phyloP scores from a whole-genome alignment of 306 rosid genomes.

The Arachis stenosperma region DNA sequence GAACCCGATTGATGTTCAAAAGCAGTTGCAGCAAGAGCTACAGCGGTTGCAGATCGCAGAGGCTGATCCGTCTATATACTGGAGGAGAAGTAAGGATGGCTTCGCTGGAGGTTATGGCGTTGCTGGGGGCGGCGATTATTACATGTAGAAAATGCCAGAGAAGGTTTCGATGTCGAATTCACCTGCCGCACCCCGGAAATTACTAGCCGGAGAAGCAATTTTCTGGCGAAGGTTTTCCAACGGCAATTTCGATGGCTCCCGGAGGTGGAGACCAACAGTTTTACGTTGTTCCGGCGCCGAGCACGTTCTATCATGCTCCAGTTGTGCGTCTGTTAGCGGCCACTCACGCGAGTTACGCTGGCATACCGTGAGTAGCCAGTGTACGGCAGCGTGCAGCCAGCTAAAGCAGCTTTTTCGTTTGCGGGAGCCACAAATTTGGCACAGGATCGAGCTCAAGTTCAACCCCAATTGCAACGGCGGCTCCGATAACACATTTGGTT shows the following conservation, averaged over 20 bases:
- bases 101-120: constrained; percentile 47
- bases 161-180: constrained; percentile 41
- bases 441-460: constrained; percentile 29
- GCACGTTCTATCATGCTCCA: constrained; percentile 55
- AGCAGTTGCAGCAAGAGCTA: constrained; percentile 69
- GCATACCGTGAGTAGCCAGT: constrained; percentile 79
- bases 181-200: constrained; percentile 36
- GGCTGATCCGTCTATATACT: constrained; percentile 50
- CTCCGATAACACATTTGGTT: no score
- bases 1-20: constrained; percentile 59
- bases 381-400: constrained; percentile 47
- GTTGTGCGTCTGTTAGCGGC: constrained; percentile 47
- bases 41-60: constrained; percentile 68
- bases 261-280: constrained; percentile 57
- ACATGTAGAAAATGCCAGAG: constrained; percentile 56
- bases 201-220: constrained; percentile 73
- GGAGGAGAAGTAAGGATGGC: constrained; percentile 62
- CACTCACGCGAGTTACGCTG: no score
- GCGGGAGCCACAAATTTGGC: constrained; percentile 40
- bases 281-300: constrained; percentile 61
- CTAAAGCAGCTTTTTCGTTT: constrained; percentile 33
- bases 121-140: constrained; percentile 53
- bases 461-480: no score
- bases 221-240: constrained; percentile 50
- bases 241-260: constrained; percentile 42